Percentiles rank a stretch among this genome's conserved stretches.
phyloP scores from a whole-genome alignment of 768 basidiomycete genomes.

The Pleurotus pulmonarius region DNA sequence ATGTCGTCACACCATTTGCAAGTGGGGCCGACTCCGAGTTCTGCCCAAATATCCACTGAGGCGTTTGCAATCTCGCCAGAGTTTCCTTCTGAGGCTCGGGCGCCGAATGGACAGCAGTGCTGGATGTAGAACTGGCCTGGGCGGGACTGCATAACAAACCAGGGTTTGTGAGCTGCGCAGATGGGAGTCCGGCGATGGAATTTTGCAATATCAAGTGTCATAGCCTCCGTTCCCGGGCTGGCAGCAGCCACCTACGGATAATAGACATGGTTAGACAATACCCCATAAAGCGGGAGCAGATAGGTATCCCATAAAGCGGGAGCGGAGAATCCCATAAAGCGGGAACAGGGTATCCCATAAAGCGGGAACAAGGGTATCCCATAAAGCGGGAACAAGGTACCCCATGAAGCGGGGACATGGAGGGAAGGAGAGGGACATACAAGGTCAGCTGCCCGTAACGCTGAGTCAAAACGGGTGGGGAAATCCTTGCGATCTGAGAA shows the following conservation, averaged over 20 bases:
- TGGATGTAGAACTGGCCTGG: conserved; percentile 18
- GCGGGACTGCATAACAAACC: conserved; percentile 12
- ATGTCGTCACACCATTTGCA: conserved; percentile 28
- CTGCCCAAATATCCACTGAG: conserved; percentile 18
- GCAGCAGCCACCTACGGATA: no score
- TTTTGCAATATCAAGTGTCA: conserved; percentile 24
- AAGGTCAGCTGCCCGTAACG: conserved; percentile 10
- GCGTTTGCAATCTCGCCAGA: conserved; percentile 22
- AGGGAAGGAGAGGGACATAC: conserved; percentile 9
- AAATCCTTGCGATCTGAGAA: conserved; percentile 17
- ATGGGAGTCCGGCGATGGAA: conserved; percentile 25
- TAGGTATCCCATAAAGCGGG: no score
- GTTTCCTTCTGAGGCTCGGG: conserved; percentile 16
- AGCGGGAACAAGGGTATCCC: no score
- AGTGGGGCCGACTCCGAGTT: conserved; percentile 9
- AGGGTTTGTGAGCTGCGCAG: conserved; percentile 20
- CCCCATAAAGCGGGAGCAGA: no score
- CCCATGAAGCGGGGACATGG: no score
- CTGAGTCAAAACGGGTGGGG: conserved; percentile 19
- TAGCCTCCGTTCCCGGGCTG: conserved; percentile 24
- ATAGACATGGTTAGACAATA: conserved; percentile 20
- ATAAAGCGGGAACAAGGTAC: no score
- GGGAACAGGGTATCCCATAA: no score
- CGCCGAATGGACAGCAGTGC: conserved; percentile 20
- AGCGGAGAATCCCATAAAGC: no score